Base-by-base conservation (phyloP, 2,329 filamentous ascomycete genomes). In the Westerdykella ornata region DNA sequence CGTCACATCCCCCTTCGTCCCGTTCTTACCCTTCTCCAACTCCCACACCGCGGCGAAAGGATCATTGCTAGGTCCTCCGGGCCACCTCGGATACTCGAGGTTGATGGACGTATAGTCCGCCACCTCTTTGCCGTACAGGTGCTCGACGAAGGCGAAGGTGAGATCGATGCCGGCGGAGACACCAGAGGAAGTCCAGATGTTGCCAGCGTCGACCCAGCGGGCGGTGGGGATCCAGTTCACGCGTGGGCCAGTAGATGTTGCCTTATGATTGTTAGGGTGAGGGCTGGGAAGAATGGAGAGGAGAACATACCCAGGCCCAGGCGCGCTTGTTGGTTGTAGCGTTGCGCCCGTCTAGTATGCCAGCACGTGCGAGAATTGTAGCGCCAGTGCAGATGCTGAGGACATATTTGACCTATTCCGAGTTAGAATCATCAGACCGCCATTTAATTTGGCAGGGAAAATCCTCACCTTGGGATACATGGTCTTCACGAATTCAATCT, bases 351-450 rank as follows among this genome's bases (percentile, higher is more conserved):
- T 84, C 72, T 11, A 86, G 60, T 2, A 85, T 59, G 0, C 82
- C 82, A 0, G 80, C 67, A 31, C 69, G 66, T 0, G 81, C 79
- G 0, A 76, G 72, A 4, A 83, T 57, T 1, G 73, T 72, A 0
- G 78, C 68, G 0, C 82, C 82, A 1, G 80, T 85, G 61, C 82
- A 86, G 12, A 86, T 71, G 0, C 79, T 81, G 37, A 85, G 68
- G 29, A 84, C 59, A 46, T 78, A 75, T 45, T 76, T 59, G 38
- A 81, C 58, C 39, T 56, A 54, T 33, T 5, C 16, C 3, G 30
- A 0, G 74, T 56, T 1, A 36, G 34, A n/a, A 18, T 22, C 12
- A 7, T 26, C 22, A 26, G 22, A 26, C 19, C 15, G 3, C 17
- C 19, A 6, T 14, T 16, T 16, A 7, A 9, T 18, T 5, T 19